Percentiles rank a stretch among this genome's conserved stretches.
Conservation (phyloP, 768 basidiomycete genomes). For the Pleurotus cornucopiae region DNA sequence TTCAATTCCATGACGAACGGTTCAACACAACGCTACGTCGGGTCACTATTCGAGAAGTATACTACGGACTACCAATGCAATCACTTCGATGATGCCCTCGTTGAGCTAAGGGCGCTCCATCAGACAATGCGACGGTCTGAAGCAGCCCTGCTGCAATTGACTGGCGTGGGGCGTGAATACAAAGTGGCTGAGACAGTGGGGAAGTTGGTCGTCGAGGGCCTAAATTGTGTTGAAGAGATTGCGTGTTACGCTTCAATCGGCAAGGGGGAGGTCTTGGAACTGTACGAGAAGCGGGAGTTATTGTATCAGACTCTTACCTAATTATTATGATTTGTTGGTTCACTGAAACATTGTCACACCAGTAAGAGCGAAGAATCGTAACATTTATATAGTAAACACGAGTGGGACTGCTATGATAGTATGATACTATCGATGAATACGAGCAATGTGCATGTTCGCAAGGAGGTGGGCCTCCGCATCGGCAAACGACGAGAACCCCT, state of each 20-base stretch:
- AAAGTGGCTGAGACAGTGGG: not conserved
- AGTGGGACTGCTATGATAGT: too few species aligned
- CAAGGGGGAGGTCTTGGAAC: not conserved
- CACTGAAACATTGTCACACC: too few species aligned
- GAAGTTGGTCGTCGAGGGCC: not conserved
- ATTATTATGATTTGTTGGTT: too few species aligned
- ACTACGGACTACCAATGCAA: not conserved
- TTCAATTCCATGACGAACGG: not conserved
- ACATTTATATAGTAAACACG: too few species aligned
- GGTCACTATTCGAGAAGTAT: not conserved
- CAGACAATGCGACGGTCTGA: not conserved
- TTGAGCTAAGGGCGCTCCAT: not conserved
- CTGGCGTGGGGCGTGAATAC: not conserved
- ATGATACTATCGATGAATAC: too few species aligned
- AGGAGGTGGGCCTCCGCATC: too few species aligned
- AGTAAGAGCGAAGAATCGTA: too few species aligned
- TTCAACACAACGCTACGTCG: not conserved
- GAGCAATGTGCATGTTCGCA: too few species aligned
- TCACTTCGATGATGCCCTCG: not conserved
- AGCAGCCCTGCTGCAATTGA: not conserved
- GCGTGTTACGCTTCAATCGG: not conserved
- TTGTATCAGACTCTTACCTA: not conserved
- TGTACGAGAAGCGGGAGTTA: not conserved
- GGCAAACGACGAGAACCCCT: too few species aligned
- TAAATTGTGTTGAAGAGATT: not conserved